A percentile compares a stretch with the other conserved stretches of the same genome.
These are phyloP conservation scores for Boletus pseudo-olivaceus DNA, from an alignment of 768 basidiomycete genomes.

Conservation along the genomic window DNA sequence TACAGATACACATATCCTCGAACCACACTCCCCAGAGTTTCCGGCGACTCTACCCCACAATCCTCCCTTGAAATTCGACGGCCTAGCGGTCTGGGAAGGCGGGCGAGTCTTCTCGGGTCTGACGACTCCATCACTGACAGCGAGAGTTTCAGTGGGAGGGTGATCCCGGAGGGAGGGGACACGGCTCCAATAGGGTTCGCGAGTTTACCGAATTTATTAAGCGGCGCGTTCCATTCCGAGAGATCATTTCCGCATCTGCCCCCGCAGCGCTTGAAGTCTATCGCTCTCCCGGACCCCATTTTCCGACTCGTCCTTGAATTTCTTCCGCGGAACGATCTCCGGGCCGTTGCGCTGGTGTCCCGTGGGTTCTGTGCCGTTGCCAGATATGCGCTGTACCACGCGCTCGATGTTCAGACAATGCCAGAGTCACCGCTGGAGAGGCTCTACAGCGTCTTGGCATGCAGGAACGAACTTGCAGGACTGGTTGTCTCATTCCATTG, in stretches of 20 bases:
- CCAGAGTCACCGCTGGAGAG: constrained; percentile 10
- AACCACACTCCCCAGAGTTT: constrained; percentile 18
- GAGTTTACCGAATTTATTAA: constrained; percentile 21
- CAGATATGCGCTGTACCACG: constrained; percentile 22
- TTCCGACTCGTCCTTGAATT: constrained; percentile 20
- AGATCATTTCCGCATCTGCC: background rate
- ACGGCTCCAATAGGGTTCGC: constrained; percentile 1
- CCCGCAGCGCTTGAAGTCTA: background rate
- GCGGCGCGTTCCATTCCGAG: constrained; percentile 8
- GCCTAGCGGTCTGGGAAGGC: constrained; percentile 30
- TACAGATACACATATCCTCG: constrained; percentile 13
- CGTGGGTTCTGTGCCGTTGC: constrained; percentile 18
- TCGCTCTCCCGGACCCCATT: constrained; percentile 18
- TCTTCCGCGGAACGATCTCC: constrained; percentile 18
- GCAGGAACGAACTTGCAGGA: constrained; percentile 18
- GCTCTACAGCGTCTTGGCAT: constrained; percentile 21
- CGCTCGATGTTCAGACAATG: constrained; percentile 17
- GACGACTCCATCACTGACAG: constrained; percentile 6
- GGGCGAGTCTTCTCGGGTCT: constrained; percentile 27
- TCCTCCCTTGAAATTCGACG: constrained; percentile 33
- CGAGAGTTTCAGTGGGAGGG: constrained; percentile 1
- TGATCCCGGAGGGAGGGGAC: background rate
- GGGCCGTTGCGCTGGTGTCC: constrained; percentile 23
- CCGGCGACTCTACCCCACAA: constrained; percentile 17
- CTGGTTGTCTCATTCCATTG: constrained; percentile 24